Percentiles rank a stretch among this genome's conserved stretches.
phyloP scores from a whole-genome alignment of 176 grass and related monocot species.

The Oryza punctata region DNA sequence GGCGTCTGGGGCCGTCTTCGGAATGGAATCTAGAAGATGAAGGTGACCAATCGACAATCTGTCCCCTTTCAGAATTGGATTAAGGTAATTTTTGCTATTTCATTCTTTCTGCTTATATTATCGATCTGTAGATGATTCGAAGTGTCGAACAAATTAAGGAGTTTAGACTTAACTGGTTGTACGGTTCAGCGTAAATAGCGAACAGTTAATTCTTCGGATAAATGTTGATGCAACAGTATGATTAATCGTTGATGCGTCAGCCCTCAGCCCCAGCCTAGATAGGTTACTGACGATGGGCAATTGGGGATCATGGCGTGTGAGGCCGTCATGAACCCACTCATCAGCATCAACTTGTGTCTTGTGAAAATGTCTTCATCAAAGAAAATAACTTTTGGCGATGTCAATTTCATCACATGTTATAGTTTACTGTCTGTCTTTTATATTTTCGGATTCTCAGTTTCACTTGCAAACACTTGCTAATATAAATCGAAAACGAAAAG shows the following conservation, averaged over 20 bases:
- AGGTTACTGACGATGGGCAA: background rate
- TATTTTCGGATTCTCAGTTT: background rate
- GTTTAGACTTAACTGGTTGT: background rate
- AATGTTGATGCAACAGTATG: background rate
- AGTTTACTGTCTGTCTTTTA: background rate
- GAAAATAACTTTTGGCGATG: background rate
- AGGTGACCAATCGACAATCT: background rate
- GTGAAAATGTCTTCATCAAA: background rate
- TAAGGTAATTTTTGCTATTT: background rate
- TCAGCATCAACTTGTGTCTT: background rate
- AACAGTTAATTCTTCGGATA: background rate
- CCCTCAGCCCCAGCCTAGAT: background rate
- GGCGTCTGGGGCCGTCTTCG: background rate
- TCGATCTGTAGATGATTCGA: background rate
- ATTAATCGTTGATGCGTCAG: background rate
- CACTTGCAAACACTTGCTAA: background rate
- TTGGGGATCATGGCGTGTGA: background rate
- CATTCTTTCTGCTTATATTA: background rate
- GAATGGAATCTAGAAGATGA: background rate
- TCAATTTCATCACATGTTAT: slow-evolving; percentile 6
- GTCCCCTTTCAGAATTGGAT: background rate
- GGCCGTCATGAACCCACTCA: background rate
- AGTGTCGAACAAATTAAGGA: background rate
- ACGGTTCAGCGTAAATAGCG: background rate
- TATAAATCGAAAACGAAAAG: background rate